Base-by-base conservation (phyloP, 495 filamentous ascomycete species). In the Trypethelium eluteriae region DNA sequence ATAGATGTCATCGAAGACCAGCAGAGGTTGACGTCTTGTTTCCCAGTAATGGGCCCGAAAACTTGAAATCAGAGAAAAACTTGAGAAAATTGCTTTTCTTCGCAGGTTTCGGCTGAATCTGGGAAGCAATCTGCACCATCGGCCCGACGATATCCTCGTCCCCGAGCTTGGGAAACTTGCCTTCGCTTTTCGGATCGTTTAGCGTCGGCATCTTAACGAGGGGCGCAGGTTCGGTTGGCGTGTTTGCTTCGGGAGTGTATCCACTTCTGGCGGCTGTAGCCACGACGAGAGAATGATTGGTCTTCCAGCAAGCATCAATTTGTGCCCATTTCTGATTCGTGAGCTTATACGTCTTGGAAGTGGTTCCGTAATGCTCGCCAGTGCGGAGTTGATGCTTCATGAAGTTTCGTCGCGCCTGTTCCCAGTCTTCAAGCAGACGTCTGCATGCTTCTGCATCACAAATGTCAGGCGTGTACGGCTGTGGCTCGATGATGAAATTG, bases 101-200 rank as follows among this genome's bases (percentile, higher is more conserved):
- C 3, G 66, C 63, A 1, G 57, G 67, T 62, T 25, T 62, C 9
- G 34, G 67, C 38, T 73, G 73, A 35, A 76, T 70, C 65, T 75
- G 74, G 3, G 74, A 63, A 16, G 74, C 71, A 56, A 86, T 83
- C 62, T 87, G 83, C 12, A 86, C 85, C 93, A 97, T 97, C 2
- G 93, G 92, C 0, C 92, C 93, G 14, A 97, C 91, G 67, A 96
- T 94, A 73, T 95, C 91, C 64, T 91, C 87, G 70, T 96, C 91
- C 38, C 90, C 92, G 62, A 93, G 83, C 67, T 89, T 86, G 36
- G 89, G 91, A 70, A 96, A 96, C 76, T 96, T 96, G 62, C 85
- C 85, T 67, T 90, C 86, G 74, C 86, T 85, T 67, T 83, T 79
- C 57, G 86, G 84, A 61, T 82, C 82, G 66, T 82, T 79, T 11